A percentile compares a stretch with the other conserved stretches of the same genome.
phyloP scores from a whole-genome alignment of 2,329 filamentous ascomycete species.

The Colletotrichum tropicicola region DNA sequence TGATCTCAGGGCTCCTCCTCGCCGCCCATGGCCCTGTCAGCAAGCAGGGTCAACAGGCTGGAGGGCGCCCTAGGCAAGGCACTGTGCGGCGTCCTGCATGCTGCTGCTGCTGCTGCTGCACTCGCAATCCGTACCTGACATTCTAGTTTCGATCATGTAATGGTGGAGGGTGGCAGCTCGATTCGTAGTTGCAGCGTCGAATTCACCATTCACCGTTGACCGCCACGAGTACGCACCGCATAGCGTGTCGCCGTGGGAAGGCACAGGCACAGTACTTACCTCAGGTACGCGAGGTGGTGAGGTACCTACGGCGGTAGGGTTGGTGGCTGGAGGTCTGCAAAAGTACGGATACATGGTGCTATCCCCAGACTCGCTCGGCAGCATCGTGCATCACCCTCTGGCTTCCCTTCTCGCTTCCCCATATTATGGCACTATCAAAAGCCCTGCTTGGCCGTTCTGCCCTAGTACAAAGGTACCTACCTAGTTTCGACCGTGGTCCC shows the following conservation, averaged over 20 bases:
- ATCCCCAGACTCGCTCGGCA: conserved; percentile 22
- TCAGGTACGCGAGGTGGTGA: no score
- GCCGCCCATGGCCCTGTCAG: background rate
- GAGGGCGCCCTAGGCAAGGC: background rate
- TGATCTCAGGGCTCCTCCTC: background rate
- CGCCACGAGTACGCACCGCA: background rate
- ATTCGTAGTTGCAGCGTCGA: conserved; percentile 25
- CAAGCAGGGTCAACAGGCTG: no score
- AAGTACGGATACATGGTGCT: background rate
- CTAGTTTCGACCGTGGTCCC: conserved; percentile 7
- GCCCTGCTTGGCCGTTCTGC: conserved; percentile 21
- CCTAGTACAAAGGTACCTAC: no score
- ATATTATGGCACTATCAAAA: conserved; percentile 26
- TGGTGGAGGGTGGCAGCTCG: conserved; percentile 16
- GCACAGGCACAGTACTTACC: background rate
- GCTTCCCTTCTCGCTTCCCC: conserved; percentile 21
- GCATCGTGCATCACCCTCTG: conserved; percentile 25
- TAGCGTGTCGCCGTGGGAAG: background rate
- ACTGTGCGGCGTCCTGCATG: background rate
- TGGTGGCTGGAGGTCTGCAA: no score
- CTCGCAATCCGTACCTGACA: conserved; percentile 27
- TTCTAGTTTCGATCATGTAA: conserved; percentile 28
- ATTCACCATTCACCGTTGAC: conserved; percentile 24
- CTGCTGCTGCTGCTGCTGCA: no score
- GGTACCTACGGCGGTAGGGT: no score